Base-by-base conservation (phyloP, 2,329 filamentous ascomycete genomes). In the Microcyclospora pomicola region DNA sequence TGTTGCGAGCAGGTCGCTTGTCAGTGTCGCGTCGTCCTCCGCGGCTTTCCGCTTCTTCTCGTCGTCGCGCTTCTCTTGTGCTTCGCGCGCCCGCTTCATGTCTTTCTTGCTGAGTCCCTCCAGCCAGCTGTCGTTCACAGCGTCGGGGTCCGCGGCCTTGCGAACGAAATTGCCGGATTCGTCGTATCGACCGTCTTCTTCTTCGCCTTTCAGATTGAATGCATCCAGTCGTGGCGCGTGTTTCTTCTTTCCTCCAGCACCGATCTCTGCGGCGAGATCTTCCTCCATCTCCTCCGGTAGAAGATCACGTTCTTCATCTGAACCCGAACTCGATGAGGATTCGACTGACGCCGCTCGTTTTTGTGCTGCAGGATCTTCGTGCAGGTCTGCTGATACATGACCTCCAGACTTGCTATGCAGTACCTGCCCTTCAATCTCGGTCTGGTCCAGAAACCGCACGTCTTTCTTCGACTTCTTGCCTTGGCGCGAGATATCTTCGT, bases 161-260 rank as follows among this genome's bases (percentile, higher is more conserved):
- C 91, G 77, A 33, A 98, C 76, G 57, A 78, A 98, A 59, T 96
- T 98, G 9, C 88, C 88, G 1, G 78, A 67, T 49, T 91, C 82
- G 56, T 98, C 91, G 52, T 95, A 98, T 9, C 77, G 73, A 1
- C 91, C 91, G 49, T 96, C 88, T 54, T 96, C 86, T 58, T 92
- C 79, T 59, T 98, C 91, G 10, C 74, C 67, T 42, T 75, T 77
- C 70, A 98, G 82, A 55, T 98, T 96, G 70, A 98, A 98, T 2
- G 88, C 88, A 59, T 96, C 91, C 5, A 98, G 72, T 58, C 91
- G 84, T 2, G 91, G 91, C 2, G 91, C 91, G 59, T 95, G 85
- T 51, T 78, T 82, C 65, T 95, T 96, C 50, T 92, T 80, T 2
- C 82, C 82, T 11, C 91, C 91, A 1, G 84, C 80, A 2, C 91